These are phyloP conservation scores for Agaricus sinodeliciosus DNA, from an alignment of 768 basidiomycete genomes.

Conservation along the genomic window DNA sequence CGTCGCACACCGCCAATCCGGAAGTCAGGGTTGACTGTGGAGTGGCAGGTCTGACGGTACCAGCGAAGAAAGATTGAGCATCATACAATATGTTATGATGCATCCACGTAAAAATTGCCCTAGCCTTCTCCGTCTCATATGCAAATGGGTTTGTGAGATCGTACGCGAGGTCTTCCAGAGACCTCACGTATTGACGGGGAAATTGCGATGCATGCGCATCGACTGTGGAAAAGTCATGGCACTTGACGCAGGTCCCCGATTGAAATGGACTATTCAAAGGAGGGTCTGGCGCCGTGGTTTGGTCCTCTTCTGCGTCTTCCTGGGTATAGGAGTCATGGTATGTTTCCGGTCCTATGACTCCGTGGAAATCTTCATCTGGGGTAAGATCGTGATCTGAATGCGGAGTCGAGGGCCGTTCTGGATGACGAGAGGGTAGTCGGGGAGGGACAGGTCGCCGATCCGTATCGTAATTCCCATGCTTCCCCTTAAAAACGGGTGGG, in stretches of 20 bases:
- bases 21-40: constrained; percentile 32
- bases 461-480: constrained; percentile 9
- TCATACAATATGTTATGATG: constrained; percentile 43
- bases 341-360: neutral
- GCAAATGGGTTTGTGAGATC: constrained; percentile 35
- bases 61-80: constrained; percentile 34
- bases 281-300: neutral
- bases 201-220: constrained; percentile 38
- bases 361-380: neutral
- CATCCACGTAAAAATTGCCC: constrained; percentile 42
- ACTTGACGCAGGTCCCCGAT: constrained; percentile 30
- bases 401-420: neutral
- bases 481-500: constrained; percentile 16
- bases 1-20: constrained; percentile 44
- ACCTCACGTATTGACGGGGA: constrained; percentile 32
- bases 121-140: constrained; percentile 36
- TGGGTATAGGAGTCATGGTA: neutral
- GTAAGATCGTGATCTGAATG: neutral
- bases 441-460: neutral
- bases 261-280: neutral
- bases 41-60: constrained; percentile 29
- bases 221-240: constrained; percentile 34
- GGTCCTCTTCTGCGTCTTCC: neutral
- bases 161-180: constrained; percentile 32
- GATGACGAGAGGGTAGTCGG: constrained; percentile 1